phyloP scores from a whole-genome alignment of 108 stramenopile species.

The Fragilaria radians region DNA sequence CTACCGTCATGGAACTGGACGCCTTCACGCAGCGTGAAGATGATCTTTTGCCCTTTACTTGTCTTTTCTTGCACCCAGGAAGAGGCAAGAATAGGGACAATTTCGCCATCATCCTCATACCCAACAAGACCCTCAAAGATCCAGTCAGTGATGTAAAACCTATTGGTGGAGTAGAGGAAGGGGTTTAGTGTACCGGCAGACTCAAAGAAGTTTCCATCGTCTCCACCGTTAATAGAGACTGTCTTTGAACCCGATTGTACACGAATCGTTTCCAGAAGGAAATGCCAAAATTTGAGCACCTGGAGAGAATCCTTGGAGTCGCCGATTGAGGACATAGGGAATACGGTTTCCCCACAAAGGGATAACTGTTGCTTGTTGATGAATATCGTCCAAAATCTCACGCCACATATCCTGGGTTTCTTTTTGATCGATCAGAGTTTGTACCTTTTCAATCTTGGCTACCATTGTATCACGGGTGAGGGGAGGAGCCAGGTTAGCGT shows the following conservation, averaged over 20 bases:
- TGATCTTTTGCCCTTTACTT: constrained; percentile 25
- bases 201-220: constrained; percentile 33
- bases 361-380: constrained; percentile 41
- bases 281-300: constrained; percentile 29
- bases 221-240: no score
- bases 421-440: constrained; percentile 11
- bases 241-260: no score
- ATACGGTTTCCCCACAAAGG: constrained; percentile 55
- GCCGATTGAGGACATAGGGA: constrained; percentile 54
- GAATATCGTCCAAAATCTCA: constrained; percentile 40
- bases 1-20: constrained; percentile 66
- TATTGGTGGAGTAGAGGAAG: constrained; percentile 52
- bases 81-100: constrained; percentile 42
- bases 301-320: constrained; percentile 35
- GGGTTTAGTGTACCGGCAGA: constrained; percentile 44
- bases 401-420: constrained; percentile 26
- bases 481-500: constrained; percentile 25
- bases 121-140: constrained; percentile 59
- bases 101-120: constrained; percentile 49
- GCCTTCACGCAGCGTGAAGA: constrained; percentile 45
- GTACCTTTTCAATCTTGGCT: constrained; percentile 33
- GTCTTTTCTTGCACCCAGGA: constrained; percentile 26
- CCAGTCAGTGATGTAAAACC: constrained; percentile 44
- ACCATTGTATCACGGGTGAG: constrained; percentile 34
- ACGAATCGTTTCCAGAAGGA: constrained; percentile 22